A percentile compares a stretch with the other conserved stretches of the same genome.
Conservation (phyloP, 1,284 basidiomycete species). For the Cutaneotrichosporon mucoides region DNA sequence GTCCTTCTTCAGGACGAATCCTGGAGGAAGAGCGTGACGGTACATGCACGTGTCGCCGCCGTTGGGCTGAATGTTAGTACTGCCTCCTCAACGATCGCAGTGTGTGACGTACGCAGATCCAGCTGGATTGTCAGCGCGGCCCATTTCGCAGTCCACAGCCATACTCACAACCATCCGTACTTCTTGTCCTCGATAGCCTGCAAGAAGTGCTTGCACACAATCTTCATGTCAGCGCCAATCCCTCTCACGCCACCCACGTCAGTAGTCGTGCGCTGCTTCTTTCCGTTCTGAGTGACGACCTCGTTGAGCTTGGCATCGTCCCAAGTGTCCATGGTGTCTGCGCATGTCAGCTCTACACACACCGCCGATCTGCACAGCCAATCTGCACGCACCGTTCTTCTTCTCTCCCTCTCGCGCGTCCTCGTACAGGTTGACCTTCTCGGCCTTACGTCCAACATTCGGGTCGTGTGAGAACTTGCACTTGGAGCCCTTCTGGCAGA, state of each 20-base stretch:
- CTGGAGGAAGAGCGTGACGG: constrained; percentile 90
- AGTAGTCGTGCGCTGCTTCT: constrained; percentile 87
- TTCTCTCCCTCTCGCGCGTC: constrained; percentile 71
- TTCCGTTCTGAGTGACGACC: constrained; percentile 83
- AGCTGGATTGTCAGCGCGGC: constrained; percentile 35
- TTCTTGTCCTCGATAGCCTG: constrained; percentile 92
- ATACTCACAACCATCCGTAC: constrained; percentile 55
- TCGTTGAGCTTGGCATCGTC: constrained; percentile 86
- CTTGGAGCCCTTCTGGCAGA: constrained; percentile 80
- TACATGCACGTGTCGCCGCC: constrained; percentile 78
- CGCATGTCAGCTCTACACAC: not conserved
- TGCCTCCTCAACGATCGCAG: not conserved
- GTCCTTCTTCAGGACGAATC: constrained; percentile 90
- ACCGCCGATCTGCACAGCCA: constrained; percentile 23
- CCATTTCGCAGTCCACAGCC: not conserved
- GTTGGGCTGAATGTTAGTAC: constrained; percentile 37
- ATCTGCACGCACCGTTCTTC: constrained; percentile 59
- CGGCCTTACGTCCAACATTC: constrained; percentile 82
- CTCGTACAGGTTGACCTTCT: constrained; percentile 95
- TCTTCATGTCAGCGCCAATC: constrained; percentile 53
- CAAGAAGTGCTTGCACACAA: constrained; percentile 96
- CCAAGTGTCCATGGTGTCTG: constrained; percentile 98
- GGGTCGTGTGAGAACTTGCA: constrained; percentile 96
- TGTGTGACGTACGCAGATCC: constrained; percentile 46
- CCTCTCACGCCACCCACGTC: constrained; percentile 58